Evolutionary conservation across 768 basidiomycete species (phyloP).

Genomic region (Suillus placidus): DNA sequence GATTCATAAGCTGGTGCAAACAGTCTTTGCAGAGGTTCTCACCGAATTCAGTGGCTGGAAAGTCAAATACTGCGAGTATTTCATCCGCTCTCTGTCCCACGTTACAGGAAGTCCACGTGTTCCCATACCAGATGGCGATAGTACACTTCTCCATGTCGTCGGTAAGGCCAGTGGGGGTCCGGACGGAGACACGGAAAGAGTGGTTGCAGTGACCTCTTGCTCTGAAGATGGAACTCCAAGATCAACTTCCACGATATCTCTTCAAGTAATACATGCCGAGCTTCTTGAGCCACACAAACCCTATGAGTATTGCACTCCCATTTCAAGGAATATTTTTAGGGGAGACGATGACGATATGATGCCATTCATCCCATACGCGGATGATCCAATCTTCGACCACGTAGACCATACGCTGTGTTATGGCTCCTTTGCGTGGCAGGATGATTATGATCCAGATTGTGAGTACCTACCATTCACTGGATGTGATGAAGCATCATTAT

Average conservation of each 20-base stretch:
- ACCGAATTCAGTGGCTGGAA: conserved; percentile 5
- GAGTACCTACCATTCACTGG: conserved; percentile 19
- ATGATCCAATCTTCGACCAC: conserved; percentile 57
- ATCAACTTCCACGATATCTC: conserved; percentile 4
- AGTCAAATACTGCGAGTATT: conserved; percentile 4
- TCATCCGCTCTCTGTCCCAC: background rate
- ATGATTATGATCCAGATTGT: conserved; percentile 44
- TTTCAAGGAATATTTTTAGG: conserved; percentile 46
- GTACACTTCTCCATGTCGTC: background rate
- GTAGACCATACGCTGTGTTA: conserved; percentile 44
- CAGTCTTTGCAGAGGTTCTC: conserved; percentile 1
- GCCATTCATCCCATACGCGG: conserved; percentile 63
- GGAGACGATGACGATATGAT: conserved; percentile 63
- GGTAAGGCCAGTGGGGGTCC: background rate
- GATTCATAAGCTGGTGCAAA: background rate
- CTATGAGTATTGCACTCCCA: conserved; percentile 63
- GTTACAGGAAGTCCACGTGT: conserved; percentile 5
- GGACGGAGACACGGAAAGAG: background rate
- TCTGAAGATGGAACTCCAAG: background rate
- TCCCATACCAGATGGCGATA: background rate
- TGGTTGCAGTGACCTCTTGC: background rate
- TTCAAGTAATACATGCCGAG: background rate
- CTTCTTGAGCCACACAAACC: conserved; percentile 34
- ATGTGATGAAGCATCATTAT: background rate
- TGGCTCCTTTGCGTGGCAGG: conserved; percentile 54